Evolutionary conservation across 805 yeast species (phyloP).

Genomic region (Yarrowia sp.): DNA sequence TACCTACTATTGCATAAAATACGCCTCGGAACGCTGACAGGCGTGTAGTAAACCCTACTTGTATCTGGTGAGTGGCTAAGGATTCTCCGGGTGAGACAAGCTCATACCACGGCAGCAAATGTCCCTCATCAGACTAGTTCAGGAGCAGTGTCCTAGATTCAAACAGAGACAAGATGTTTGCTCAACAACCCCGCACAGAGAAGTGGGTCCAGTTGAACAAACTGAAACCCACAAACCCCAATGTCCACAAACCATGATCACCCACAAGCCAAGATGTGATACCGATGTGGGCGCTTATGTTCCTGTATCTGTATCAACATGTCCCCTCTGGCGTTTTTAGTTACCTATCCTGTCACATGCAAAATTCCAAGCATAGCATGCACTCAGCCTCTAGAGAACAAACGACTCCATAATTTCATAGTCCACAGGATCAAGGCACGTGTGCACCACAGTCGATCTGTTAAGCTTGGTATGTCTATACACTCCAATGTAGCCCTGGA

Average conservation of each 20-base stretch:
- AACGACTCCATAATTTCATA: background rate
- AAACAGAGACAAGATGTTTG: background rate
- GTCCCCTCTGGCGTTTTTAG: background rate
- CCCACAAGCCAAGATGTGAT: background rate
- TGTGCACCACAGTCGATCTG: conserved; percentile 11
- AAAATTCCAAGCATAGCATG: background rate
- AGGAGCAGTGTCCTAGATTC: background rate
- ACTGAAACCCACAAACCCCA: background rate
- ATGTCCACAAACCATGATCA: background rate
- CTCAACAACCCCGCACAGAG: background rate
- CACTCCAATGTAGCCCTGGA: conserved; percentile 22
- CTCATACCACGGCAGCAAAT: too few species aligned
- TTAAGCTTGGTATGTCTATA: conserved; percentile 17
- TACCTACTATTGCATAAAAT: background rate
- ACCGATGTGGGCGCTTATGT: background rate
- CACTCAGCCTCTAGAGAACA: background rate
- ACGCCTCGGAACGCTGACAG: background rate
- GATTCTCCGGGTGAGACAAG: background rate
- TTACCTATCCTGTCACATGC: background rate
- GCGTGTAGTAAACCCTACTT: background rate
- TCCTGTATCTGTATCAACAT: background rate
- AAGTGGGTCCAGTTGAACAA: background rate
- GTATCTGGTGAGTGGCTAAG: too few species aligned
- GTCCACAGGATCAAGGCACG: background rate
- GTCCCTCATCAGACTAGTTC: background rate